A percentile compares a stretch with the other conserved stretches of the same genome.
Evolutionary conservation across 148 eudicot genomes (phyloP).

Genomic region (Rhododendron simsii): DNA sequence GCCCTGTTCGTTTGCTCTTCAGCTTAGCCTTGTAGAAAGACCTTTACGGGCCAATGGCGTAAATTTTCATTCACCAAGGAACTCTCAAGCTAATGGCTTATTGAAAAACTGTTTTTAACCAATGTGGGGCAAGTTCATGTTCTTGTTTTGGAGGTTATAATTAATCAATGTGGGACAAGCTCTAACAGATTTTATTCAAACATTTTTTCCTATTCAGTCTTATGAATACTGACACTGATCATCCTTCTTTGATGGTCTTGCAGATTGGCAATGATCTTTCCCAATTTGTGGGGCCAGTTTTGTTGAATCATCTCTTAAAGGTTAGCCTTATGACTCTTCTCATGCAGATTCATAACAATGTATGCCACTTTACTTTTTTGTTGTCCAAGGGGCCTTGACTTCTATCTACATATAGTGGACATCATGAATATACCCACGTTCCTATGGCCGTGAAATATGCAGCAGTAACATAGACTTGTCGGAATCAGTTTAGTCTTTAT

Average conservation of each 20-base stretch:
- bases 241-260: constrained; percentile 13
- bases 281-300: constrained; percentile 57
- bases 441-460: not conserved
- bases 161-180: not conserved
- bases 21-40: not conserved
- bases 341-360: constrained; percentile 3
- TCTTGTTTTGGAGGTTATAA: not conserved
- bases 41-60: not conserved
- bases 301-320: constrained; percentile 51
- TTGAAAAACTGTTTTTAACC: not conserved
- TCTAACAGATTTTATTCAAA: not conserved
- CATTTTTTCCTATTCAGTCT: not conserved
- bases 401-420: not conserved
- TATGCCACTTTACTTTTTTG: constrained; percentile 10
- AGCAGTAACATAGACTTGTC: not conserved
- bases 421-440: not conserved
- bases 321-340: constrained; percentile 16
- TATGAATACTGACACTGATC: not conserved
- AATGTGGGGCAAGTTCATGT: not conserved
- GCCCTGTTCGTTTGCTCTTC: not conserved
- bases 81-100: not conserved
- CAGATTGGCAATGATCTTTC: constrained; percentile 58
- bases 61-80: not conserved
- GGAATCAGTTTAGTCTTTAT: not conserved
- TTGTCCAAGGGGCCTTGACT: not conserved